Evolutionary conservation across 202 grass and related monocot species (phyloP).

Genomic region (Dendrocalamus latiflorus): DNA sequence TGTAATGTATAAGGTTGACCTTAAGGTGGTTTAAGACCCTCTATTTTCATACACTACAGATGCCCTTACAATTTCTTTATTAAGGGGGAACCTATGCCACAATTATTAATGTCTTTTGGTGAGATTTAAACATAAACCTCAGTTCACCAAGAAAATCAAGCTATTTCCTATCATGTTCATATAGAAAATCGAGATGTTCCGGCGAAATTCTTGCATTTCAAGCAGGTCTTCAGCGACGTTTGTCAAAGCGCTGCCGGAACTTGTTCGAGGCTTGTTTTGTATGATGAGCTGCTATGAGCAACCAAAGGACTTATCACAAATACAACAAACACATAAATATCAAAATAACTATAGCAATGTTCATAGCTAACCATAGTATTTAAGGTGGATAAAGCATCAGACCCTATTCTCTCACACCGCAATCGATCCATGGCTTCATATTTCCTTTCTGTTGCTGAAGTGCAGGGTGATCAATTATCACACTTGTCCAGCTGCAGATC

Average conservation of each 20-base stretch:
- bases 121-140: not conserved
- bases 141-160: not conserved
- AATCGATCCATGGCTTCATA: conserved; percentile 30
- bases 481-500: conserved; percentile 41
- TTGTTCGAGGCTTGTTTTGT: no score
- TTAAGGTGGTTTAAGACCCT: no score
- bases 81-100: no score
- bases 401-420: not conserved
- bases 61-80: no score
- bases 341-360: conserved; percentile 34
- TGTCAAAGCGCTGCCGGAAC: not conserved
- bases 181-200: not conserved
- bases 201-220: not conserved
- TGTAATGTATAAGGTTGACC: no score
- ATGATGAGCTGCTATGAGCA: no score
- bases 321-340: conserved; percentile 1
- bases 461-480: conserved; percentile 22
- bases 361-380: conserved; percentile 25
- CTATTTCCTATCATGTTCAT: not conserved
- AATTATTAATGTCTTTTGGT: not conserved
- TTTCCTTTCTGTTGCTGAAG: conserved; percentile 21
- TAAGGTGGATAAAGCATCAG: conserved; percentile 28
- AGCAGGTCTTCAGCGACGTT: not conserved
- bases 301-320: no score
- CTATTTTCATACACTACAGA: no score